phyloP scores from a whole-genome alignment of 805 yeast genomes.

The Ogataea methylovora region DNA sequence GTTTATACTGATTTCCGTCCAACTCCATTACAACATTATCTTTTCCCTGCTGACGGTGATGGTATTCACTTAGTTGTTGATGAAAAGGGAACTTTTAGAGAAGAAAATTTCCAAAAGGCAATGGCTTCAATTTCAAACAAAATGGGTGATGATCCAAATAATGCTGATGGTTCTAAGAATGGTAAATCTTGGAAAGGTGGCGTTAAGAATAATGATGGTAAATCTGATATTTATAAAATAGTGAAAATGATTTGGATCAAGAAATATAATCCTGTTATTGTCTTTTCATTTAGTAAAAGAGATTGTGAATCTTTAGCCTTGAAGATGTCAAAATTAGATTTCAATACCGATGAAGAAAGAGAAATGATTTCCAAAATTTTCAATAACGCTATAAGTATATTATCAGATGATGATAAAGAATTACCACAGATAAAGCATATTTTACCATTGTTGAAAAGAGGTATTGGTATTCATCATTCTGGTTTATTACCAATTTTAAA shows the following conservation, averaged over 20 bases:
- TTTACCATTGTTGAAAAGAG: constrained; percentile 81
- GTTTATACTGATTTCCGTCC: constrained; percentile 99
- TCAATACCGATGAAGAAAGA: constrained; percentile 90
- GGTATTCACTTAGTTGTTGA: constrained; percentile 97
- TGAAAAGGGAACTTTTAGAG: constrained; percentile 92
- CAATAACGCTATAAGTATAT: constrained; percentile 77
- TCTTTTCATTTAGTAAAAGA: constrained; percentile 94
- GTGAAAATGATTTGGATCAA: constrained; percentile 97
- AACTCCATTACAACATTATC: constrained; percentile 94
- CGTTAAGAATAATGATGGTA: constrained; percentile 49
- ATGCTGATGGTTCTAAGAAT: constrained; percentile 52
- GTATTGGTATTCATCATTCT: constrained; percentile 98
- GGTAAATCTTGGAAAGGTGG: constrained; percentile 89
- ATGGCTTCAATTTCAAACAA: constrained; percentile 87
- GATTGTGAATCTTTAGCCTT: constrained; percentile 93
- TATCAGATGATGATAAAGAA: constrained; percentile 87
- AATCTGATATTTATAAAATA: constrained; percentile 89
- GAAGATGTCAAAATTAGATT: constrained; percentile 93
- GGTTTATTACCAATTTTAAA: constrained; percentile 90
- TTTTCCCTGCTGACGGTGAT: constrained; percentile 97
- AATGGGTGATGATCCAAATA: constrained; percentile 76
- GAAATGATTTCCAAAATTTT: constrained; percentile 85
- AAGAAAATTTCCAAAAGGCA: constrained; percentile 96
- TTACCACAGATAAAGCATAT: constrained; percentile 93
- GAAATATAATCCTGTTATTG: constrained; percentile 95